These are phyloP conservation scores for Parmelia sp. DNA, from an alignment of 495 filamentous ascomycete species.

Conservation along the genomic window DNA sequence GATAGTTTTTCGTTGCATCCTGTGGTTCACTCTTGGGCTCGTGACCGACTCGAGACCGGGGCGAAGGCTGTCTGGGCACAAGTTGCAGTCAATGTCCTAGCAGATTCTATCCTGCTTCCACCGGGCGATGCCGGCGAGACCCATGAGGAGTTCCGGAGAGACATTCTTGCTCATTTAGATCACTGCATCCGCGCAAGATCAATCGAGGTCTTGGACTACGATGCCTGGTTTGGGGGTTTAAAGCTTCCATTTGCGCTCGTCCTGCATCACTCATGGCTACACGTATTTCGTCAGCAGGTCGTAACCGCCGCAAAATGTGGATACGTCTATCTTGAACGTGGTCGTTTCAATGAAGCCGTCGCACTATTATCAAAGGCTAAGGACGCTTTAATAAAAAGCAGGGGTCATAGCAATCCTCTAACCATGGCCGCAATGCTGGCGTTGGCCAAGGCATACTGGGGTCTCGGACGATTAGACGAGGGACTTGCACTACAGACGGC, in stretches of 20 bases:
- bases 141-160: constrained; percentile 24
- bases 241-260: constrained; percentile 15
- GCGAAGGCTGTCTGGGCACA: constrained; percentile 36
- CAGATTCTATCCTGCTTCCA: constrained; percentile 29
- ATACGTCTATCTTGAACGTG: constrained; percentile 32
- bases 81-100: constrained; percentile 28
- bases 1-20: constrained; percentile 34
- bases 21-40: constrained; percentile 33
- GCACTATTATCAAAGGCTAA: constrained; percentile 24
- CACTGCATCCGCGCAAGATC: constrained; percentile 21
- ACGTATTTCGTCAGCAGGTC: constrained; percentile 7
- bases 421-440: constrained; percentile 21
- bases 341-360: constrained; percentile 29
- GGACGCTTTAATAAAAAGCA: constrained; percentile 20
- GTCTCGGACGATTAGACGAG: constrained; percentile 22
- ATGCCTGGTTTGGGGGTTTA: constrained; percentile 14
- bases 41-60: constrained; percentile 26
- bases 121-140: constrained; percentile 23
- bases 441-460: constrained; percentile 24
- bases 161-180: constrained; percentile 29
- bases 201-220: constrained; percentile 19
- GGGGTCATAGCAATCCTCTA: constrained; percentile 16
- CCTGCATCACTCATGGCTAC: constrained; percentile 19
- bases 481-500: constrained; percentile 20
- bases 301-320: constrained; percentile 31